Conservation (phyloP, 768 basidiomycete genomes). For the Termitomyces sp. region DNA sequence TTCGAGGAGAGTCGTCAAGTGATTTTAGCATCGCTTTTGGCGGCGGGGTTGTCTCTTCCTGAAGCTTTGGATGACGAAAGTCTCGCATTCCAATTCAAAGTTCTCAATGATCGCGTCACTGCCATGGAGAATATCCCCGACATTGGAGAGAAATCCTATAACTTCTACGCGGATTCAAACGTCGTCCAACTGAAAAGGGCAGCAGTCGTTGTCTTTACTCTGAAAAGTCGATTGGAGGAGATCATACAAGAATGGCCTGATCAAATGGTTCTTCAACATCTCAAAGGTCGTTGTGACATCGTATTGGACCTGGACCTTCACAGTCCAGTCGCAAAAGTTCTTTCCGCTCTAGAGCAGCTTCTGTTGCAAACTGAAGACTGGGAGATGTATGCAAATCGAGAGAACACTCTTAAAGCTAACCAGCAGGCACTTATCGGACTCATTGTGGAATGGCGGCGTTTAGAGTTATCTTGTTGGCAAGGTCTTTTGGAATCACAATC, state of each 20-base stretch:
- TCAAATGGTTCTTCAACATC: conserved; percentile 92
- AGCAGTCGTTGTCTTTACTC: conserved; percentile 40
- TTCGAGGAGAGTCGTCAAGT: conserved; percentile 32
- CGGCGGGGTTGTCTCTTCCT: conserved; percentile 26
- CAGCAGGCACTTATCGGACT: conserved; percentile 64
- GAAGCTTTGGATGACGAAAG: conserved; percentile 49
- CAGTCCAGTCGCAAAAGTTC: conserved; percentile 76
- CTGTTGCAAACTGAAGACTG: conserved; percentile 89
- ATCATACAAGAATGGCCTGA: conserved; percentile 90
- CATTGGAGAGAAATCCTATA: conserved; percentile 32
- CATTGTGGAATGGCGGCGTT: conserved; percentile 86
- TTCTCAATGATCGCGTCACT: conserved; percentile 40
- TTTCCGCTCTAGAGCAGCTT: conserved; percentile 82
- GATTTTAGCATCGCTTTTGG: conserved; percentile 29
- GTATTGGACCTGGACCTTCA: conserved; percentile 58
- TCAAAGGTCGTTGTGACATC: conserved; percentile 64
- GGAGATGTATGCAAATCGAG: conserved; percentile 94
- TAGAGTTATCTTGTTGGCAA: conserved; percentile 89
- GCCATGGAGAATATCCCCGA: conserved; percentile 23
- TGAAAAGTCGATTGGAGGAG: conserved; percentile 48
- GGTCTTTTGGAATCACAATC: conserved; percentile 71
- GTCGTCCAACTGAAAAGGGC: conserved; percentile 66
- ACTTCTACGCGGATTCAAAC: conserved; percentile 85
- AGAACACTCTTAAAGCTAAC: conserved; percentile 70
- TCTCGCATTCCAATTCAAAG: conserved; percentile 45